A percentile compares a stretch with the other conserved stretches of the same genome.
Conservation (phyloP, 805 yeast genomes). For the Torulaspora franciscae region DNA sequence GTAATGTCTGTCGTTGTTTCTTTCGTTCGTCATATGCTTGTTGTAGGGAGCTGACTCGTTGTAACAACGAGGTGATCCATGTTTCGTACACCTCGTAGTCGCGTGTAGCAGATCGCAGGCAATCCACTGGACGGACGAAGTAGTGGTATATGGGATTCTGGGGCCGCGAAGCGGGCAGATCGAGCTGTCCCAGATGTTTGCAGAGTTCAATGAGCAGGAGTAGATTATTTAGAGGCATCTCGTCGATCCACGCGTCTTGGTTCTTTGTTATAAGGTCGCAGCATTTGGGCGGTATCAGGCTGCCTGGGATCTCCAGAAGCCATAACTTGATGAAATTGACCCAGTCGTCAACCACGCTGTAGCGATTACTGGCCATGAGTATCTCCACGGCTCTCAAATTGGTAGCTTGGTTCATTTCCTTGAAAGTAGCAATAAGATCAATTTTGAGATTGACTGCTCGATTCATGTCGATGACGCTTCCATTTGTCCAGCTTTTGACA, state of each 20-base stretch:
- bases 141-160: slow-evolving; percentile 14
- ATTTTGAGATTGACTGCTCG: slow-evolving; percentile 8
- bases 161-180: background rate
- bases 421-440: slow-evolving; percentile 4
- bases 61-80: background rate
- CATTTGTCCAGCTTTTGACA: slow-evolving; percentile 14
- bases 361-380: slow-evolving; percentile 3
- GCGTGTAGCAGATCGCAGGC: background rate
- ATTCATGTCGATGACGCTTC: slow-evolving; percentile 1
- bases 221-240: slow-evolving; percentile 9
- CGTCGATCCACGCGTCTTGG: slow-evolving; percentile 3
- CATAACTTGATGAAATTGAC: slow-evolving; percentile 47
- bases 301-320: slow-evolving; percentile 57
- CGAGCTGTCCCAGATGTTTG: slow-evolving; percentile 7
- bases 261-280: slow-evolving; percentile 2
- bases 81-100: slow-evolving; percentile 4
- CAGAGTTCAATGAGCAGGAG: slow-evolving; percentile 5
- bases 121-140: slow-evolving; percentile 8
- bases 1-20: background rate
- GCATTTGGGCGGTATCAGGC: slow-evolving; percentile 33
- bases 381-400: background rate
- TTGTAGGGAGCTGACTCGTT: background rate
- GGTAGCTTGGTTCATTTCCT: background rate
- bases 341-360: slow-evolving; percentile 17
- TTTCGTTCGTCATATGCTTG: background rate